phyloP scores from a whole-genome alignment of 2,329 filamentous ascomycete genomes.

The Colletotrichum incanum region DNA sequence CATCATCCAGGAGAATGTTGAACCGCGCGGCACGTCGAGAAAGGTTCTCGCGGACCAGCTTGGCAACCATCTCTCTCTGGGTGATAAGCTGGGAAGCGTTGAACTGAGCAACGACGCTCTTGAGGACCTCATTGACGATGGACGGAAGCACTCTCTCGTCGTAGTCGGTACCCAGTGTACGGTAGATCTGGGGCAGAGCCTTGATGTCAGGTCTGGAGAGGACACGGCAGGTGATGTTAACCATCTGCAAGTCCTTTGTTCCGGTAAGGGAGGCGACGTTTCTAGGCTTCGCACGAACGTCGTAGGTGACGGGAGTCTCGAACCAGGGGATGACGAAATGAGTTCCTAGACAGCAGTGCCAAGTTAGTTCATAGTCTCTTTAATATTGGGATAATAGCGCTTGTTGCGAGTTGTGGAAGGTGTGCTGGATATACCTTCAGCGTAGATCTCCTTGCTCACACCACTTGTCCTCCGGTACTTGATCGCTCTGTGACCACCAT shows the following conservation, averaged over 20 bases:
- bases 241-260: conserved; percentile 99
- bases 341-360: conserved; percentile 73
- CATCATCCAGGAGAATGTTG: conserved; percentile 98
- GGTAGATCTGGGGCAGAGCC: conserved; percentile 95
- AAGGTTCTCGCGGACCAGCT: conserved; percentile 92
- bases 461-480: conserved; percentile 95
- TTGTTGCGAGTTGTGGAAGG: conserved; percentile 11
- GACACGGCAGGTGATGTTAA: conserved; percentile 99
- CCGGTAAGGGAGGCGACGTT: conserved; percentile 97
- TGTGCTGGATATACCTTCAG: conserved; percentile 77
- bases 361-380: conserved; percentile 1
- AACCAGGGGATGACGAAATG: conserved; percentile 97
- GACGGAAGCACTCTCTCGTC: conserved; percentile 97
- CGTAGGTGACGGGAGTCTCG: conserved; percentile 96
- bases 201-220: conserved; percentile 91
- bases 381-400: neutral
- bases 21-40: conserved; percentile 92
- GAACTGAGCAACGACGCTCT: conserved; percentile 99
- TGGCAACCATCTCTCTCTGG: conserved; percentile 96
- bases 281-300: conserved; percentile 96
- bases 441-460: conserved; percentile 97
- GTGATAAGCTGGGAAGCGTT: conserved; percentile 99
- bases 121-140: conserved; percentile 98
- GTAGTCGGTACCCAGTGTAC: conserved; percentile 94
- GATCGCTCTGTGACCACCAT: conserved; percentile 98